phyloP scores from a whole-genome alignment of 2,329 filamentous ascomycete species.

The Sarocladium oryzae region DNA sequence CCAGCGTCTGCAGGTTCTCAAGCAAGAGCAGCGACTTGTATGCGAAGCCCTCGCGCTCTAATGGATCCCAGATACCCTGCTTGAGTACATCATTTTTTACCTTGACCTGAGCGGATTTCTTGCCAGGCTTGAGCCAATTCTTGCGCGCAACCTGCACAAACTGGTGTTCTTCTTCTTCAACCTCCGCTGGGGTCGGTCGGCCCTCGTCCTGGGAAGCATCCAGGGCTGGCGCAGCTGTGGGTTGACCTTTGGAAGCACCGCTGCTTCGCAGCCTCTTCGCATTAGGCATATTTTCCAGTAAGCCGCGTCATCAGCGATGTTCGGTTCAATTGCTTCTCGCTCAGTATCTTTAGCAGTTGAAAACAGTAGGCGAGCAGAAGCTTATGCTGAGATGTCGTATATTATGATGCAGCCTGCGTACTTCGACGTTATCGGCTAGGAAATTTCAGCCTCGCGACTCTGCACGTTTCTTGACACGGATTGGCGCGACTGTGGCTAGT shows the following conservation, averaged over 20 bases:
- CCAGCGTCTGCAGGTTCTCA: slow-evolving; percentile 84
- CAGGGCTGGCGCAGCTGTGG: slow-evolving; percentile 28
- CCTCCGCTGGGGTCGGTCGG: slow-evolving; percentile 53
- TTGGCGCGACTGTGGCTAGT: slow-evolving; percentile 3
- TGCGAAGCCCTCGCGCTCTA: slow-evolving; percentile 76
- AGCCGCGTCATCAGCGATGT: not conserved
- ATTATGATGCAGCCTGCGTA: not conserved
- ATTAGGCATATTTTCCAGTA: slow-evolving; percentile 41
- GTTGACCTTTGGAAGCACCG: slow-evolving; percentile 33
- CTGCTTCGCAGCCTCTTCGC: slow-evolving; percentile 53
- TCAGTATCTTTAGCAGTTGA: not conserved
- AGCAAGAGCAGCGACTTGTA: slow-evolving; percentile 73
- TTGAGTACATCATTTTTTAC: slow-evolving; percentile 83
- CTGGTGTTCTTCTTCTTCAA: slow-evolving; percentile 63
- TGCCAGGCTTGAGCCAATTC: slow-evolving; percentile 70
- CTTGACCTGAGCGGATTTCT: slow-evolving; percentile 57
- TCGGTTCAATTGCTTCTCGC: not conserved
- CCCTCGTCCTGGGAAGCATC: slow-evolving; percentile 31
- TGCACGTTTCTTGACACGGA: not conserved
- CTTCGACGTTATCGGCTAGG: slow-evolving; percentile 4
- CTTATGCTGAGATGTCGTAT: slow-evolving; percentile 5
- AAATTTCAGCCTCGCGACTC: slow-evolving; percentile 30
- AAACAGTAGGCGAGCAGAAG: not conserved
- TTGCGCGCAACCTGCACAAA: slow-evolving; percentile 75
- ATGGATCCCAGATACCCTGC: slow-evolving; percentile 77